These are phyloP conservation scores for Leonotis leonurus DNA, from an alignment of 257 asterid genomes.

Conservation along the genomic window DNA sequence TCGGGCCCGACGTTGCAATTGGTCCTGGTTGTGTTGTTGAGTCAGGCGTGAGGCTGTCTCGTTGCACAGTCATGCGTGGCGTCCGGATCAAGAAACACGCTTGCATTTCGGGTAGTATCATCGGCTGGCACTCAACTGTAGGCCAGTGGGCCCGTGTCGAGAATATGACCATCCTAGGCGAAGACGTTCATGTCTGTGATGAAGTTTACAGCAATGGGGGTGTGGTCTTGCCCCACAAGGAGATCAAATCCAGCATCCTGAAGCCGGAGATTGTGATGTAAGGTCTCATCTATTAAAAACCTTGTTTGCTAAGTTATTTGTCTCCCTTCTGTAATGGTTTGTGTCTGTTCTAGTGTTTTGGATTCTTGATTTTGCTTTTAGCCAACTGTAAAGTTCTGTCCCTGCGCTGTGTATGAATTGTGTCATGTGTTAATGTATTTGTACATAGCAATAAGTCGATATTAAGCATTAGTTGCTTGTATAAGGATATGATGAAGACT, in stretches of 20 bases:
- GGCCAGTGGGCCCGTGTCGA: constrained; percentile 94
- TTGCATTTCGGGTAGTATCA: constrained; percentile 68
- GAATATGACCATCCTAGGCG: constrained; percentile 89
- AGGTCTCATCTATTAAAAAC: constrained; percentile 9
- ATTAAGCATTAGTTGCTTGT: constrained; percentile 8
- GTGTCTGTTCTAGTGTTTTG: not conserved
- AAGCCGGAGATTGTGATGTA: constrained; percentile 85
- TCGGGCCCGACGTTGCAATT: constrained; percentile 87
- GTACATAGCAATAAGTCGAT: constrained; percentile 30
- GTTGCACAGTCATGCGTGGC: constrained; percentile 86
- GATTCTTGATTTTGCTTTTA: constrained; percentile 4
- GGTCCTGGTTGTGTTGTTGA: constrained; percentile 79
- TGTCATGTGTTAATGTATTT: constrained; percentile 17
- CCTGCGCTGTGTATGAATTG: constrained; percentile 9
- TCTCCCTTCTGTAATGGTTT: not conserved
- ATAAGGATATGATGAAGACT: constrained; percentile 1
- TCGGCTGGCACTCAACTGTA: constrained; percentile 92
- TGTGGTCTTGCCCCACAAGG: constrained; percentile 83
- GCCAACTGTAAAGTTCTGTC: constrained; percentile 23
- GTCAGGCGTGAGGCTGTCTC: constrained; percentile 82
- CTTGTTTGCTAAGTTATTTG: constrained; percentile 14
- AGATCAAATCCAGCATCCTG: constrained; percentile 77
- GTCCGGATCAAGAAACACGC: constrained; percentile 76
- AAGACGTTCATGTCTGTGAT: constrained; percentile 83
- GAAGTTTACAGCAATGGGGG: constrained; percentile 84